Conservation (phyloP, 2,329 filamentous ascomycete genomes). For the Apiospora marii region DNA sequence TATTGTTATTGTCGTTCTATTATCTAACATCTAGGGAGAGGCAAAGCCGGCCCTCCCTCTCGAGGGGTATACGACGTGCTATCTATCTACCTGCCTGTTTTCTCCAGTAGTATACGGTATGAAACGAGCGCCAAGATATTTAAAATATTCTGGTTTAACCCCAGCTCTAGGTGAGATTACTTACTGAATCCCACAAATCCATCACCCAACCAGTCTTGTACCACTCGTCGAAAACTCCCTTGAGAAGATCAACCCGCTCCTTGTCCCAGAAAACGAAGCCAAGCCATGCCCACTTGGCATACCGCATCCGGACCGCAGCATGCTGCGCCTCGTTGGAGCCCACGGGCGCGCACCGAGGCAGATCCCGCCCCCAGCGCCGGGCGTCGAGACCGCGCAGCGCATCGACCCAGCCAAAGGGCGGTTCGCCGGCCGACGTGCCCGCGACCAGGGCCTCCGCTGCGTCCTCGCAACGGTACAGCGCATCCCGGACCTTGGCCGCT, state of each 20-base stretch:
- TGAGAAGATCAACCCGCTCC: neutral
- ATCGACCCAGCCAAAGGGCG: neutral
- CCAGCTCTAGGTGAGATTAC: too few relatives aligned
- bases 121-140: too few relatives aligned
- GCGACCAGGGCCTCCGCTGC: neutral
- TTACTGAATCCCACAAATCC: neutral
- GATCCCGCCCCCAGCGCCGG: neutral
- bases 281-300: neutral
- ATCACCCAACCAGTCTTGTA: neutral
- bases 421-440: neutral
- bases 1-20: neutral
- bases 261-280: neutral
- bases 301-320: neutral
- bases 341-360: neutral
- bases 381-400: neutral
- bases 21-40: neutral
- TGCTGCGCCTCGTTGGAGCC: neutral
- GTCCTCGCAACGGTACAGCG: neutral
- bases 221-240: neutral
- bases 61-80: neutral
- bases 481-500: neutral
- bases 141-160: too few relatives aligned
- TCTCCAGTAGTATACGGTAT: too few relatives aligned
- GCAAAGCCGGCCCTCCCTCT: neutral
- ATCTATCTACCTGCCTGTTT: neutral